A percentile compares a stretch with the other conserved stretches of the same genome.
Conservation (phyloP, 805 yeast species). For the Lipomyces starkeyi region DNA sequence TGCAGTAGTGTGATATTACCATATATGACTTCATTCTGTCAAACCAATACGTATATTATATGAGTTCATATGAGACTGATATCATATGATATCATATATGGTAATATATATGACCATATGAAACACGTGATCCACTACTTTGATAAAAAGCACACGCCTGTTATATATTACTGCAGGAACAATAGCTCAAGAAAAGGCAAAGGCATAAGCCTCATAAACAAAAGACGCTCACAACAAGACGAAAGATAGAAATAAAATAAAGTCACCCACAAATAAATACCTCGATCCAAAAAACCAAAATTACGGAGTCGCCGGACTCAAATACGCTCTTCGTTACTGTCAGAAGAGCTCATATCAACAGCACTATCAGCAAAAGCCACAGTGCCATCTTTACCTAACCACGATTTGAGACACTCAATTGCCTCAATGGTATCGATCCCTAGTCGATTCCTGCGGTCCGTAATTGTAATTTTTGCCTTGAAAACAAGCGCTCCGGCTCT, state of each 20-base stretch:
- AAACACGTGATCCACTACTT: background rate
- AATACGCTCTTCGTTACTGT: no score
- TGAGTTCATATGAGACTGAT: slow-evolving; percentile 1
- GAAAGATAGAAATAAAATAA: no score
- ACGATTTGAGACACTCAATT: slow-evolving; percentile 7
- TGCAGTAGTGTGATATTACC: slow-evolving; percentile 7
- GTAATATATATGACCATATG: slow-evolving; percentile 3
- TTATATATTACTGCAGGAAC: no score
- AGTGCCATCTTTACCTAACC: slow-evolving; percentile 1
- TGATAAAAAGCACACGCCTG: no score
- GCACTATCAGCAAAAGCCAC: slow-evolving; percentile 4
- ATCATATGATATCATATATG: background rate
- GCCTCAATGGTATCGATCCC: background rate
- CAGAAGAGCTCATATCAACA: background rate
- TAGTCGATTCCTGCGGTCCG: slow-evolving; percentile 3
- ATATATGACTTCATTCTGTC: slow-evolving; percentile 1
- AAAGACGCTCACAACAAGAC: no score
- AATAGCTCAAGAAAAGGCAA: background rate
- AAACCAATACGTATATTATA: slow-evolving; percentile 4
- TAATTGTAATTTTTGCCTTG: slow-evolving; percentile 3
- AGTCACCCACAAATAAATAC: no score
- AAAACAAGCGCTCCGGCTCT: slow-evolving; percentile 9
- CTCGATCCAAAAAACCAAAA: no score
- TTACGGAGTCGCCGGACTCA: no score
- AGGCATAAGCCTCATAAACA: no score